Conservation (phyloP, 1,139 yeast species). For the Yamadazyma trypodendri region DNA sequence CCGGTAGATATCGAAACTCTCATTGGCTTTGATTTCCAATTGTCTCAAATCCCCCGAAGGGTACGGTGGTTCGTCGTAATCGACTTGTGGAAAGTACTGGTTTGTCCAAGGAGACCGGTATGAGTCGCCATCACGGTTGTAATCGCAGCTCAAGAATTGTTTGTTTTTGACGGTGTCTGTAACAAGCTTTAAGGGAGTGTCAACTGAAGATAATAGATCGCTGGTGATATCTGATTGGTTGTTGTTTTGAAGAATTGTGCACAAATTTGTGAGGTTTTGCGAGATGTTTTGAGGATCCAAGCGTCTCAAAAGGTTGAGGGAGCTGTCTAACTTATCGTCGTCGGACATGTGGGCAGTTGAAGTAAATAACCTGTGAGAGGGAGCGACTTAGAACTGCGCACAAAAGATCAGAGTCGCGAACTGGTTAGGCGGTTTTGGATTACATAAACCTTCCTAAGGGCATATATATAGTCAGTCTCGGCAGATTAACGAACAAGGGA, state of each 20-base stretch:
- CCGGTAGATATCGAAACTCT: slow-evolving; percentile 88
- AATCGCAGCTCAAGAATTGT: slow-evolving; percentile 83
- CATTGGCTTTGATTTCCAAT: slow-evolving; percentile 80
- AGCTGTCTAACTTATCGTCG: slow-evolving; percentile 79
- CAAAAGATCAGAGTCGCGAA: too few relatives aligned
- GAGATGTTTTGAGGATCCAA: slow-evolving; percentile 73
- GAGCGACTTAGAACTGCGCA: too few relatives aligned
- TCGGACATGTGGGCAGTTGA: slow-evolving; percentile 17
- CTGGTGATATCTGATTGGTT: slow-evolving; percentile 57
- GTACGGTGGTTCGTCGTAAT: slow-evolving; percentile 58
- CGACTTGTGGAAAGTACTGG: slow-evolving; percentile 65
- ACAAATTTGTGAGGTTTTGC: slow-evolving; percentile 62
- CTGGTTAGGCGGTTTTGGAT: too few relatives aligned
- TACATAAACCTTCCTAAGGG: too few relatives aligned
- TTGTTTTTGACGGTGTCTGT: slow-evolving; percentile 63
- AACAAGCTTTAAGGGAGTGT: slow-evolving; percentile 69
- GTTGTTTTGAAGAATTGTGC: slow-evolving; percentile 63
- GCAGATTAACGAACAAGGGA: too few relatives aligned
- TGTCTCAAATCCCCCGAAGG: slow-evolving; percentile 70
- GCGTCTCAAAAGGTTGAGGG: slow-evolving; percentile 82
- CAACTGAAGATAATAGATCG: slow-evolving; percentile 83
- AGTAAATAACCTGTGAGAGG: too few relatives aligned
- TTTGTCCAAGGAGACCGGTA: slow-evolving; percentile 92
- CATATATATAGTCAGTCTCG: too few relatives aligned
- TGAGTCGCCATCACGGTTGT: slow-evolving; percentile 92